Evolutionary conservation across 1,284 basidiomycete genomes (phyloP), one percentile per base, ranked within the genome.

Genomic region (Moesziomyces sp.): DNA sequence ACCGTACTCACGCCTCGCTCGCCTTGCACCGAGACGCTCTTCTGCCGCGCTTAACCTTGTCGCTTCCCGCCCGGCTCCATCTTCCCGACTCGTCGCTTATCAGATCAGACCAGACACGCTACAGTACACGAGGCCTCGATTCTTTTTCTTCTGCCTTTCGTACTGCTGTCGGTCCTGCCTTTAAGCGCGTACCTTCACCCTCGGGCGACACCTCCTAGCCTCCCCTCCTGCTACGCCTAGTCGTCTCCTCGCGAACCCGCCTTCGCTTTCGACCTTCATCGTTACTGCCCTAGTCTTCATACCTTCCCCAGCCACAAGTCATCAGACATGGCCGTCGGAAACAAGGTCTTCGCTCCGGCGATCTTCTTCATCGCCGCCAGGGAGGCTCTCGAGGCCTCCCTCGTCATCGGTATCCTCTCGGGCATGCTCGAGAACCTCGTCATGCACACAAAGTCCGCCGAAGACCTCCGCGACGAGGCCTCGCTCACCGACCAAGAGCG

Each of bases 301-400:
- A 21, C 21, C 28, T 42, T 43, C 6, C 28, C 30, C 24, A 38
- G 26, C n/a, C 24, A 47, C 35, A 24, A 38, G 42, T 38, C 43
- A 30, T 52, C 24, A 40, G 67, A 63, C 59, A 44, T 58, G 48
- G 48, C 73, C 11, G 56, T 58, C 13, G 78, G 76, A 51, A 81
- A 81, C 73, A 73, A 77, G 55, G 80, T 82, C 30, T 83, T 83
- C 58, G 78, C 81, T 6, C 78, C 79, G 2, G 73, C 75, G 10
- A 83, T 83, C 74, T 82, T 83, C 58, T 83, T 83, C 74, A 82
- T 83, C 64, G 72, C 79, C 33, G 81, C 78, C 16, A 53, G 81
- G 11, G 81, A 83, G 66, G 76, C 80, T 35, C 72, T 83, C 13
- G 81, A 83, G 48, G 81, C 81, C 11, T 67, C 81, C 13, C 68